Conservation (phyloP, 2,329 filamentous ascomycete species). For the Colletotrichum melonis region DNA sequence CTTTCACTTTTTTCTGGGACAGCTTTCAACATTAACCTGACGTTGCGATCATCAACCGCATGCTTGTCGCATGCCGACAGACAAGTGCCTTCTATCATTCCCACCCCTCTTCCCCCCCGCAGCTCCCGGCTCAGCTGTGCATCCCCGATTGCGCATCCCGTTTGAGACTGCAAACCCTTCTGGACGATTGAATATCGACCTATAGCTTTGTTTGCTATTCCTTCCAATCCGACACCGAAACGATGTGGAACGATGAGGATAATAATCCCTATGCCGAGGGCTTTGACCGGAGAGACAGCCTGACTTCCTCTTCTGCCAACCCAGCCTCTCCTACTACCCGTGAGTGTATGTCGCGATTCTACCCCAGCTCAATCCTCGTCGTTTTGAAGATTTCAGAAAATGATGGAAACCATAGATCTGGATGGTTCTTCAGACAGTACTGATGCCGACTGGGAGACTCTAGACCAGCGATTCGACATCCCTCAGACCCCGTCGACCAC, state of each 20-base stretch:
- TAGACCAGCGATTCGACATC: slow-evolving; percentile 71
- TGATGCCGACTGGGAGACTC: slow-evolving; percentile 57
- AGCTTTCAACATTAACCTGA: background rate
- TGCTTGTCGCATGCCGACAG: slow-evolving; percentile 12
- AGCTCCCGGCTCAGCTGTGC: slow-evolving; percentile 33
- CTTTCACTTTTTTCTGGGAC: background rate
- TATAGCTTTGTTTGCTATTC: slow-evolving; percentile 22
- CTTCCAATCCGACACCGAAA: slow-evolving; percentile 38
- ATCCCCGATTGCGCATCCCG: slow-evolving; percentile 26
- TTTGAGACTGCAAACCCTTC: slow-evolving; percentile 30
- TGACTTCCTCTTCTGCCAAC: slow-evolving; percentile 74
- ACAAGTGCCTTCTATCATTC: background rate
- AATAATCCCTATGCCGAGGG: slow-evolving; percentile 96
- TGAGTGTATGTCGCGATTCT: slow-evolving; percentile 51
- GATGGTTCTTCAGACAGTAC: slow-evolving; percentile 49
- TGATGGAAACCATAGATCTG: slow-evolving; percentile 52
- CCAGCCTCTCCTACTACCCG: slow-evolving; percentile 70
- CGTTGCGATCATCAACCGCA: background rate
- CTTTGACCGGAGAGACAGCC: slow-evolving; percentile 88
- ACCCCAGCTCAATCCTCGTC: background rate
- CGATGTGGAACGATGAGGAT: slow-evolving; percentile 99
- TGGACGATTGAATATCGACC: slow-evolving; percentile 15
- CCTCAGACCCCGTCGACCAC: slow-evolving; percentile 79
- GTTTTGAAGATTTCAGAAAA: slow-evolving; percentile 38
- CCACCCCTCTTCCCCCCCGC: slow-evolving; percentile 31